A percentile compares a stretch with the other conserved stretches of the same genome.
These are phyloP conservation scores for Xylariaceae sp. DNA, from an alignment of 2,329 filamentous ascomycete species.

Conservation along the genomic window DNA sequence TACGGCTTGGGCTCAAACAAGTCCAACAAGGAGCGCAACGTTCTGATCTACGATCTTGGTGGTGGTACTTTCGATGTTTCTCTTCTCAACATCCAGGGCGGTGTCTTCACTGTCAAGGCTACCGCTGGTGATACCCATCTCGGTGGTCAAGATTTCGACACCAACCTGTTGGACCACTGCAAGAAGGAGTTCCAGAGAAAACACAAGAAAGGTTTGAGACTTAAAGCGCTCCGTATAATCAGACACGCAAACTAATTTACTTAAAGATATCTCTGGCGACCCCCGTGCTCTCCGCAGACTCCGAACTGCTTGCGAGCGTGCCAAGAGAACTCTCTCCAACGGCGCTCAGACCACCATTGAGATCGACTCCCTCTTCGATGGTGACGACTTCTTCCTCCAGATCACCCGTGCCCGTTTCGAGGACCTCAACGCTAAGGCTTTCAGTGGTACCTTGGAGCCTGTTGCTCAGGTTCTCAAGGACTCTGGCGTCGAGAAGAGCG, in stretches of 20 bases:
- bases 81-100: constrained; percentile 95
- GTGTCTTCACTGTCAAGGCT: constrained; percentile 98
- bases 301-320: constrained; percentile 96
- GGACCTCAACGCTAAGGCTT: constrained; percentile 94
- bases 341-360: constrained; percentile 96
- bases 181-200: constrained; percentile 88
- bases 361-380: constrained; percentile 97
- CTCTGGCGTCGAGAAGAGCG: constrained; percentile 76
- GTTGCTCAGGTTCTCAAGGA: constrained; percentile 97
- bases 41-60: constrained; percentile 99
- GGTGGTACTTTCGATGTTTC: constrained; percentile 99
- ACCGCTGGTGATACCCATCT: constrained; percentile 96
- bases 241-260: not conserved
- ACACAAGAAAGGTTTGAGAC: constrained; percentile 53
- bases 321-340: constrained; percentile 97
- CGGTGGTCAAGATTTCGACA: constrained; percentile 95
- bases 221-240: not conserved
- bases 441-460: constrained; percentile 87
- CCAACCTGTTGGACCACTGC: constrained; percentile 91
- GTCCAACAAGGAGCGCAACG: constrained; percentile 95
- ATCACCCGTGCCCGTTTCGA: constrained; percentile 99
- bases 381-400: constrained; percentile 93
- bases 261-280: constrained; percentile 59
- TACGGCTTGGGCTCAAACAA: constrained; percentile 96
- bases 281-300: constrained; percentile 91